A percentile compares a stretch with the other conserved stretches of the same genome.
phyloP scores from a whole-genome alignment of 2,329 filamentous ascomycete genomes.

The Blastomyces silverae region DNA sequence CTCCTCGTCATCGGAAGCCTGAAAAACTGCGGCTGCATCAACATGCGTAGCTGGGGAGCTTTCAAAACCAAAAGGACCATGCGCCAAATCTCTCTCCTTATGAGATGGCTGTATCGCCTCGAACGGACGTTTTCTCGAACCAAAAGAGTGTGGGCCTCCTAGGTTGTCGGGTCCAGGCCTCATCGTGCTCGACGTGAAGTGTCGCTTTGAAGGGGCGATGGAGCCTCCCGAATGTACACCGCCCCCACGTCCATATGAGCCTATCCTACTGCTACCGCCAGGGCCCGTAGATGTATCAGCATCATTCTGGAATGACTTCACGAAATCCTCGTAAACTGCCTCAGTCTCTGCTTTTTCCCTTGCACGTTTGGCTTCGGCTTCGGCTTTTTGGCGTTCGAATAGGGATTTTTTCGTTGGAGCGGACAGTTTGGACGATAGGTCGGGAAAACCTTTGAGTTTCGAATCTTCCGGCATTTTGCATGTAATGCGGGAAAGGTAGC shows the following conservation, averaged over 20 bases:
- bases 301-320: conserved; percentile 59
- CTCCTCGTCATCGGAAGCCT: conserved; percentile 40
- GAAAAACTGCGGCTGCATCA: conserved; percentile 39
- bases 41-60: conserved; percentile 27
- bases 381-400: conserved; percentile 82
- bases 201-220: conserved; percentile 50
- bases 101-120: conserved; percentile 35
- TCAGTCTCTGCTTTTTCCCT: conserved; percentile 82
- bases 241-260: conserved; percentile 30
- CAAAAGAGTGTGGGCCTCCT: conserved; percentile 38
- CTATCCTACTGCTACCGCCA: conserved; percentile 22
- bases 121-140: conserved; percentile 41
- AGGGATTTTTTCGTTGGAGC: conserved; percentile 76
- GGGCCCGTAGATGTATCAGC: conserved; percentile 23
- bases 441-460: conserved; percentile 52
- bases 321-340: conserved; percentile 78
- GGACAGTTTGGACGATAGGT: conserved; percentile 68
- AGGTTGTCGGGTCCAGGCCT: conserved; percentile 47
- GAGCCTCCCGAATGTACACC: conserved; percentile 29
- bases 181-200: conserved; percentile 49
- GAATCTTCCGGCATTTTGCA: conserved; percentile 36
- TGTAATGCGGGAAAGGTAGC: neutral
- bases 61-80: conserved; percentile 40
- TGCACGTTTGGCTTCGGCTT: conserved; percentile 79
- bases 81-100: conserved; percentile 32